phyloP scores from a whole-genome alignment of 495 filamentous ascomycete genomes.

The Penicillium nucicola region DNA sequence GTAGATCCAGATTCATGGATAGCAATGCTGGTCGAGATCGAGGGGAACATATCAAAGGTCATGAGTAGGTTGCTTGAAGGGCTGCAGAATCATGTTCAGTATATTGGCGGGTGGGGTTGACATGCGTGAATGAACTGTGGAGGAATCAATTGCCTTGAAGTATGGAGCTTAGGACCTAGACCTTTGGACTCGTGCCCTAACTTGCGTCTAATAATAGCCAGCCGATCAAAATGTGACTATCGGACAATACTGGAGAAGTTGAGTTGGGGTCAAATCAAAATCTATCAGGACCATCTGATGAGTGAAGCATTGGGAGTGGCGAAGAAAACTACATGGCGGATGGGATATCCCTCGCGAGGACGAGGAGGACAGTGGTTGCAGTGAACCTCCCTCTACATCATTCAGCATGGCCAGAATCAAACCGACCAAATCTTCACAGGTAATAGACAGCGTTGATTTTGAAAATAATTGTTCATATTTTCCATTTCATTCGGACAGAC shows the following conservation, averaged over 20 bases:
- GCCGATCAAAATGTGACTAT: not conserved
- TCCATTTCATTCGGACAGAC: constrained; percentile 48
- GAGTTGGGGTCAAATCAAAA: too few species aligned
- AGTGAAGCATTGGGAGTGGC: too few species aligned
- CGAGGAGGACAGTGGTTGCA: too few species aligned
- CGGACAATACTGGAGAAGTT: not conserved
- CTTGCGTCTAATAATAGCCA: not conserved
- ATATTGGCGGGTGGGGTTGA: constrained; percentile 4
- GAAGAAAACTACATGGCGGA: too few species aligned
- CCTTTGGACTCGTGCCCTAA: not conserved
- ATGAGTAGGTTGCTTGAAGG: too few species aligned
- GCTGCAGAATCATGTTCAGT: not conserved
- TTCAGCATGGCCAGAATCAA: not conserved
- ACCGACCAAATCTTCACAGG: constrained; percentile 9
- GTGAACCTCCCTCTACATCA: too few species aligned
- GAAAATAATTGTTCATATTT: constrained; percentile 43
- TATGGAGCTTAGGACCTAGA: not conserved
- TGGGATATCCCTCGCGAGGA: too few species aligned
- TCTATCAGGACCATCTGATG: too few species aligned
- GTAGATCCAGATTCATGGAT: too few species aligned
- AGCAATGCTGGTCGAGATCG: too few species aligned
- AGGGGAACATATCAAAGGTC: too few species aligned
- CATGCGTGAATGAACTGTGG: not conserved
- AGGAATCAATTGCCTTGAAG: not conserved
- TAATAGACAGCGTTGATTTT: constrained; percentile 22